Conservation (phyloP, 2,329 filamentous ascomycete species). For the Ascosphaera apis region DNA sequence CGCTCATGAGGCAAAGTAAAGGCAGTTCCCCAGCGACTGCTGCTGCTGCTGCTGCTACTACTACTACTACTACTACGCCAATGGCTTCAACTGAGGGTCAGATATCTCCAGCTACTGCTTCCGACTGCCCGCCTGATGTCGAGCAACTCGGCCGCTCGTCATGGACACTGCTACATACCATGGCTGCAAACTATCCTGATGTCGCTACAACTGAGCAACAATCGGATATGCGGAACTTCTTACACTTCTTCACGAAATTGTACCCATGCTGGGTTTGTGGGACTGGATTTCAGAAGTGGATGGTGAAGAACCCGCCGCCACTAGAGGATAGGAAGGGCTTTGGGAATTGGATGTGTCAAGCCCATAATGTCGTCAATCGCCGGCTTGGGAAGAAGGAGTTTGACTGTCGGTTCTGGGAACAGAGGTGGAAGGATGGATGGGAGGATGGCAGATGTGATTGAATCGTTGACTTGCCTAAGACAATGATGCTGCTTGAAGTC, state of each 20-base stretch:
- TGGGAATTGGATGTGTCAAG: constrained; percentile 27
- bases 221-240: constrained; percentile 51
- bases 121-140: constrained; percentile 77
- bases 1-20: too few species aligned
- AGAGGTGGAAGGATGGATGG: constrained; percentile 83
- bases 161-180: constrained; percentile 84
- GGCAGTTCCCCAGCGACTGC: too few species aligned
- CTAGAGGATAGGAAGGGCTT: constrained; percentile 27
- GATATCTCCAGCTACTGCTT: too few species aligned
- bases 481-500: too few species aligned
- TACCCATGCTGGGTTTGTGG: constrained; percentile 96
- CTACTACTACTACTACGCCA: too few species aligned
- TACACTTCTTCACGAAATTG: constrained; percentile 57
- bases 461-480: constrained; percentile 2
- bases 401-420: constrained; percentile 76
- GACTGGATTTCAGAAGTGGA: constrained; percentile 69
- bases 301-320: constrained; percentile 43
- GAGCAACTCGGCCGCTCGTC: constrained; percentile 65
- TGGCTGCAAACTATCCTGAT: constrained; percentile 67
- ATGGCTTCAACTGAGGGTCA: too few species aligned
- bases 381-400: constrained; percentile 83
- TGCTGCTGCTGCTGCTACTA: too few species aligned
- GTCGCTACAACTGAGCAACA: constrained; percentile 46
- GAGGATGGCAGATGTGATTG: constrained; percentile 42
- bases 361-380: constrained; percentile 28